These are phyloP conservation scores for Geosmithia morbida DNA, from an alignment of 2,329 filamentous ascomycete genomes.

Conservation along the genomic window DNA sequence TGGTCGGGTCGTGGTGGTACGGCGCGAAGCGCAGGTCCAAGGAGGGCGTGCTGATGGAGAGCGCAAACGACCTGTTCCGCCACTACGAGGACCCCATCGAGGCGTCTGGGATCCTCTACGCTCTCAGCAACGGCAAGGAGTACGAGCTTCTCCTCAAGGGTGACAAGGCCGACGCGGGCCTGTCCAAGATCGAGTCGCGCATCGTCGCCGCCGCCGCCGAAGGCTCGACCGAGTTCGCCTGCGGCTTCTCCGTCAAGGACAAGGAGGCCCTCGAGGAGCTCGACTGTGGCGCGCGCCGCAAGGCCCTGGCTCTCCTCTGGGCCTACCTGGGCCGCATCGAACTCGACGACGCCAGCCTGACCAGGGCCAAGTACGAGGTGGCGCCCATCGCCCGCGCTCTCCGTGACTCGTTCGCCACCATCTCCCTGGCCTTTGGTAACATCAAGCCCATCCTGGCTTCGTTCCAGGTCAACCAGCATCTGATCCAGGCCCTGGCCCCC, in stretches of 20 bases:
- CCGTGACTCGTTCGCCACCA: constrained; percentile 75
- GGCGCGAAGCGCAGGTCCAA: constrained; percentile 86
- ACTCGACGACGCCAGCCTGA: constrained; percentile 61
- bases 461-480: constrained; percentile 68
- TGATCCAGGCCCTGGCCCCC: constrained; percentile 82
- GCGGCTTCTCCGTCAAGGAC: constrained; percentile 57
- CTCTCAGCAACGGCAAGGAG: constrained; percentile 76
- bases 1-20: constrained; percentile 98
- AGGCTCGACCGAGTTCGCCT: constrained; percentile 26
- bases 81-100: constrained; percentile 80
- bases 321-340: constrained; percentile 85
- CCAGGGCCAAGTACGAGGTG: constrained; percentile 78
- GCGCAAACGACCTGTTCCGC: constrained; percentile 85
- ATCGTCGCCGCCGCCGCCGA: constrained; percentile 45
- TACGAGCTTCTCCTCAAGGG: constrained; percentile 65
- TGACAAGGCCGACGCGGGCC: constrained; percentile 63
- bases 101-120: constrained; percentile 63
- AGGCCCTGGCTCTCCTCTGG: constrained; percentile 83
- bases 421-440: constrained; percentile 76
- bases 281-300: constrained; percentile 67
- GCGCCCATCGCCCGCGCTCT: constrained; percentile 75
- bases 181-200: constrained; percentile 72
- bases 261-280: constrained; percentile 63
- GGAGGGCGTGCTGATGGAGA: constrained; percentile 85
- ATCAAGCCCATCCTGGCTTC: constrained; percentile 70